These are phyloP conservation scores for Pseudovirgaria hyperparasitica DNA, from an alignment of 2,329 filamentous ascomycete genomes.

Conservation along the genomic window DNA sequence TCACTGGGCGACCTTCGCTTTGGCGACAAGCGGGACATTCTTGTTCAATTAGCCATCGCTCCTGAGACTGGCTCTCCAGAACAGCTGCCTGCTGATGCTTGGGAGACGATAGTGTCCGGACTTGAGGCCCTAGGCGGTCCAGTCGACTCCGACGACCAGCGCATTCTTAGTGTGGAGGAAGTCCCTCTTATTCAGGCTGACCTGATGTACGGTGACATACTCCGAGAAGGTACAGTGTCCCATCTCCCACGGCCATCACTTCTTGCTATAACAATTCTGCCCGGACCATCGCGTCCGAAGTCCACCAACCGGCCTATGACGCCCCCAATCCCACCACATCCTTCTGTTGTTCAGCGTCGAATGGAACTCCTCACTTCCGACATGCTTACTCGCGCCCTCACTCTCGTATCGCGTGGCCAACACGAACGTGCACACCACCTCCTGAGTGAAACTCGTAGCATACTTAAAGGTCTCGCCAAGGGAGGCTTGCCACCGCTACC, in stretches of 20 bases:
- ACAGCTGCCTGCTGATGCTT: conserved; percentile 79
- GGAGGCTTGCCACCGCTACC: conserved; percentile 85
- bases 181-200: conserved; percentile 92
- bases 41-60: conserved; percentile 86
- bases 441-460: conserved; percentile 83
- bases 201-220: conserved; percentile 82
- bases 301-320: conserved; percentile 35
- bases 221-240: conserved; percentile 73
- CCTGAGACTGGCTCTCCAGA: conserved; percentile 77
- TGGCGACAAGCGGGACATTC: conserved; percentile 86
- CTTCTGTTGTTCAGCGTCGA: conserved; percentile 84
- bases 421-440: conserved; percentile 90
- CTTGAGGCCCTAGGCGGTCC: conserved; percentile 85
- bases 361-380: conserved; percentile 98
- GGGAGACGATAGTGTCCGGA: conserved; percentile 94
- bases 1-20: conserved; percentile 85
- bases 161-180: conserved; percentile 79
- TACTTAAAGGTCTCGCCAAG: conserved; percentile 90
- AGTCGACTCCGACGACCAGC: conserved; percentile 73
- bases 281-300: conserved; percentile 51
- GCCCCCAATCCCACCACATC: conserved; percentile 83
- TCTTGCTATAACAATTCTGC: conserved; percentile 90
- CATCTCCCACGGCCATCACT: conserved; percentile 83
- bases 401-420: conserved; percentile 79
- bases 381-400: conserved; percentile 88